A percentile compares a stretch with the other conserved stretches of the same genome.
phyloP scores from a whole-genome alignment of 257 asterid genomes.

The Gynochthodes officinalis region DNA sequence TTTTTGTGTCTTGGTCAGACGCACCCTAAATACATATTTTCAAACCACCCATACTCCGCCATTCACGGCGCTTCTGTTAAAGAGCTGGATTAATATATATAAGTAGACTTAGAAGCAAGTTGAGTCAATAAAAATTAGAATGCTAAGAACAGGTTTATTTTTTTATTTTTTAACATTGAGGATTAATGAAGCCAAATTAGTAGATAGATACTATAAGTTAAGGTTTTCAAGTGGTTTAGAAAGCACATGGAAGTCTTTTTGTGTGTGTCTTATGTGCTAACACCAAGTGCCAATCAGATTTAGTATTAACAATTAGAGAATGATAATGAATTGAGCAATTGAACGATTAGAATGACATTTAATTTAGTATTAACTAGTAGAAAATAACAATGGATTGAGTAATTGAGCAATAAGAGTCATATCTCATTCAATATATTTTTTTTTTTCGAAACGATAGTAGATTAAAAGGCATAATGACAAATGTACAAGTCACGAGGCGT shows the following conservation, averaged over 20 bases:
- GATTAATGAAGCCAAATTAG: constrained; percentile 14
- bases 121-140: constrained; percentile 11
- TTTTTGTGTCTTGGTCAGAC: not conserved
- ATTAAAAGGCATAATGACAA: no score
- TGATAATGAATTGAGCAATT: no score
- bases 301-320: no score
- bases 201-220: constrained; percentile 19
- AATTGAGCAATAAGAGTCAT: no score
- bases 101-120: constrained; percentile 10
- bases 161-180: no score
- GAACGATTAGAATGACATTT: no score
- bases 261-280: constrained; percentile 29
- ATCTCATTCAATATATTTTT: no score
- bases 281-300: constrained; percentile 10
- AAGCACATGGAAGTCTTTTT: constrained; percentile 26
- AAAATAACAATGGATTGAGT: no score
- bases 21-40: not conserved
- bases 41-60: constrained; percentile 27
- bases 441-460: no score
- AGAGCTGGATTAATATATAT: constrained; percentile 18
- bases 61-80: constrained; percentile 37
- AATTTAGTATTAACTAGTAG: no score
- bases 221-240: constrained; percentile 21
- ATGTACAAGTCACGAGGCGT: no score
- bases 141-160: no score